Conservation (phyloP, 148 eudicot species). For the Polygonum maritimum region DNA sequence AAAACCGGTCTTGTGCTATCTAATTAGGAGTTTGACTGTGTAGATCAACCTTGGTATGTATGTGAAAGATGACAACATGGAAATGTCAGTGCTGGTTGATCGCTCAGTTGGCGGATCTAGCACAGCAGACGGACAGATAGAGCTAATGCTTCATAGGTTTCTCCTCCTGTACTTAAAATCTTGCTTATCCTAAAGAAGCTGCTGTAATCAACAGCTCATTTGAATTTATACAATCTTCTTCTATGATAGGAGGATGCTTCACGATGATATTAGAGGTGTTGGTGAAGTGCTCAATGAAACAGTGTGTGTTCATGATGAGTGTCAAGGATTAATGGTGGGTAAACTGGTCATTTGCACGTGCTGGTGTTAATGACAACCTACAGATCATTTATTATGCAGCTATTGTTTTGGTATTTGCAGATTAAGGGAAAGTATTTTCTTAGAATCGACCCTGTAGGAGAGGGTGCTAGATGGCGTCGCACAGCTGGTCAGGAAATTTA, state of each 20-base stretch:
- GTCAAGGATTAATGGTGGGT: constrained; percentile 58
- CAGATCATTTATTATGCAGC: background rate
- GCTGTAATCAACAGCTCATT: background rate
- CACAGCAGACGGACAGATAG: constrained; percentile 63
- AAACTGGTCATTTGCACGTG: background rate
- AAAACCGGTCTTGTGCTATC: background rate
- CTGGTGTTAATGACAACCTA: background rate
- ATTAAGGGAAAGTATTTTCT: constrained; percentile 71
- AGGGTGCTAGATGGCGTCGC: constrained; percentile 97
- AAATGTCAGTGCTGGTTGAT: constrained; percentile 66
- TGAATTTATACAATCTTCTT: background rate
- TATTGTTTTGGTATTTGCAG: constrained; percentile 24
- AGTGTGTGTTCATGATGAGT: constrained; percentile 43
- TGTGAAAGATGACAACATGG: constrained; percentile 48
- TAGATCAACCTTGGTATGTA: constrained; percentile 67
- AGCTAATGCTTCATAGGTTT: constrained; percentile 81
- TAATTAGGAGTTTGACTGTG: background rate
- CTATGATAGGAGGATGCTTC: constrained; percentile 51
- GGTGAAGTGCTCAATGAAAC: constrained; percentile 71
- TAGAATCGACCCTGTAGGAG: constrained; percentile 74
- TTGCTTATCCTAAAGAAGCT: background rate
- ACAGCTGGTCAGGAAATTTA: constrained; percentile 86
- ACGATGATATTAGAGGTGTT: constrained; percentile 74
- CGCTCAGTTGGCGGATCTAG: constrained; percentile 81
- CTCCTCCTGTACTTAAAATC: background rate